phyloP scores from a whole-genome alignment of 73 alveolate genomes.

The Chromera velia region DNA sequence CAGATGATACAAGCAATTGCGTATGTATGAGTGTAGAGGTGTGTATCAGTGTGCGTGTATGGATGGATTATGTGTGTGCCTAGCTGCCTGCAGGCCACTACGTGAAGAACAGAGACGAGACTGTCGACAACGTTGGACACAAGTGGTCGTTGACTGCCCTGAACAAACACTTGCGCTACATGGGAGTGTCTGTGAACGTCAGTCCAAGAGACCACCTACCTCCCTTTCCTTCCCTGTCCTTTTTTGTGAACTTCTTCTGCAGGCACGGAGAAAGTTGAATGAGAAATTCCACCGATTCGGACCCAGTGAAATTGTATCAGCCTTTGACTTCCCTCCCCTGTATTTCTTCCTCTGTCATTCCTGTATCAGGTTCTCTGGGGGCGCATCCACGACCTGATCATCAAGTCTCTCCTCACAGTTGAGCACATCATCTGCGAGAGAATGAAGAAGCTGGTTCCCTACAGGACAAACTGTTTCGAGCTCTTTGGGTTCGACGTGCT shows the following conservation, averaged over 20 bases:
- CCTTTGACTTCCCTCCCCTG: too few relatives aligned
- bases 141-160: conserved; percentile 37
- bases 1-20: too few relatives aligned
- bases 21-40: too few relatives aligned
- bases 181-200: not conserved
- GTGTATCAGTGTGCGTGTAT: not conserved
- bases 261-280: not conserved
- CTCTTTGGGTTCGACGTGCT: conserved; percentile 72
- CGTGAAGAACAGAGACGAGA: not conserved
- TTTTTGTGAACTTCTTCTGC: not conserved
- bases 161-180: conserved; percentile 22
- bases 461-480: conserved; percentile 49
- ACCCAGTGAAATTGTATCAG: too few relatives aligned
- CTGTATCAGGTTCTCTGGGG: not conserved
- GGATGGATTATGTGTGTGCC: not conserved
- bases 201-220: not conserved
- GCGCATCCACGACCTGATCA: conserved; percentile 2
- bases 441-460: not conserved
- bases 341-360: too few relatives aligned
- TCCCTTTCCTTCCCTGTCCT: not conserved
- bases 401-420: conserved; percentile 28
- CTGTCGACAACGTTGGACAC: conserved; percentile 37
- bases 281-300: not conserved
- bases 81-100: not conserved
- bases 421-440: not conserved